Conservation (phyloP, 1,139 yeast species). For the Yamadazyma songkhlaensis region DNA sequence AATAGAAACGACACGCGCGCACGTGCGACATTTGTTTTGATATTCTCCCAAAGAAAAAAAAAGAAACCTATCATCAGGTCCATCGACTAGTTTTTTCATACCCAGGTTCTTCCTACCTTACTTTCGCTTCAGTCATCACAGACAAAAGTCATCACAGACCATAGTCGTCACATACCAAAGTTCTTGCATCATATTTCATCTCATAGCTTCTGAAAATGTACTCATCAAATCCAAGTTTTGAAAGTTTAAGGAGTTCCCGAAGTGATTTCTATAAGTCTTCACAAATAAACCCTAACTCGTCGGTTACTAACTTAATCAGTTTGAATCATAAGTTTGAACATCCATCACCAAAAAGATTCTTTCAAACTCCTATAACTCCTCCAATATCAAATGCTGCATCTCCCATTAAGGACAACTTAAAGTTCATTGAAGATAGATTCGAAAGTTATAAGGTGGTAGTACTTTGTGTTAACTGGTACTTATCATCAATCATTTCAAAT, state of each 20-base stretch:
- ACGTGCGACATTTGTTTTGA: no score
- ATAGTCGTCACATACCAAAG: no score
- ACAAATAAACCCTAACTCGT: conserved; percentile 25
- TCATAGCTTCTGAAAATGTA: no score
- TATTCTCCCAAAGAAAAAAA: neutral
- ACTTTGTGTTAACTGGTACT: conserved; percentile 75
- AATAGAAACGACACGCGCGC: no score
- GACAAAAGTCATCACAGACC: no score
- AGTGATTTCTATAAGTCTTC: conserved; percentile 10
- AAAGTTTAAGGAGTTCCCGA: conserved; percentile 9
- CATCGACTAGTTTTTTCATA: no score
- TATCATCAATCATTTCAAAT: conserved; percentile 75
- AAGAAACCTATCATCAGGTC: neutral
- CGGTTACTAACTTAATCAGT: conserved; percentile 27
- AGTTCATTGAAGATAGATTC: conserved; percentile 10
- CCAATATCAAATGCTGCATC: conserved; percentile 34
- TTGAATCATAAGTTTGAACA: conserved; percentile 11
- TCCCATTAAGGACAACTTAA: conserved; percentile 21
- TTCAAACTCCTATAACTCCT: conserved; percentile 30
- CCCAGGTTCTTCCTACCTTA: neutral
- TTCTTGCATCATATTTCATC: no score
- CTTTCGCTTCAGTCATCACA: neutral
- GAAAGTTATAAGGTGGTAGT: conserved; percentile 25
- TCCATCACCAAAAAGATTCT: conserved; percentile 13
- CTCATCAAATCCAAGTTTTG: conserved; percentile 15